Base-by-base conservation (phyloP, 176 grass and related monocot species). In the Hsuehochloa calcarea region DNA sequence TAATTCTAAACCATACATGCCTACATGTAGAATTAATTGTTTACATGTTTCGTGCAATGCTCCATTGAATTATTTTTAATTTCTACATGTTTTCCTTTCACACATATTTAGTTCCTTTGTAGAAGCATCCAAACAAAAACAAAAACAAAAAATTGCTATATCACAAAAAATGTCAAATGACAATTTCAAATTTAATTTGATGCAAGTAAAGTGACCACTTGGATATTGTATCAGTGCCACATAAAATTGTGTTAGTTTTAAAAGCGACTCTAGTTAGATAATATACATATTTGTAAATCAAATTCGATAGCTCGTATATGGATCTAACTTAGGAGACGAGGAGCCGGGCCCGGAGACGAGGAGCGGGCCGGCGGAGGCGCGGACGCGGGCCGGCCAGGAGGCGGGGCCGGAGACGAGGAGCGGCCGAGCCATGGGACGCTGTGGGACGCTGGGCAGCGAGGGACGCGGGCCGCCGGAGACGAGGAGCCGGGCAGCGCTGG, bases 231-330 rank as follows among this genome's bases (percentile, higher is more conserved):
- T 12, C 4, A 66, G 55, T 0, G 5, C 43, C 31, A 9, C 80
- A 78, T 78, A 63, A 78, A 88, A 63, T 63, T 64, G 66, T 65
- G 17, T 15, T 50, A 52, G 38, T 72, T 71, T 46, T 29, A 27
- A 65, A 51, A 3, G 5, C 0, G 9, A 19, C 14, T 84, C 56
- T 26, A 79, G 35, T 23, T 65, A 39, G 25, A 46, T 46, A 79
- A 64, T 6, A 71, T 1, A 63, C 29, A 74, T 11, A 26, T 39
- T 49, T 5, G 0, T 5, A 39, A 56, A 58, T 12, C 47, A 45
- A 77, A 44, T 52, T 49, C n/a, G 0, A 56, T 31, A 46, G 5
- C 19, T 15, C 62, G 34, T 26, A 65, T 17, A 17, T 16, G 0
- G 26, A 16, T 65, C 27, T 8, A 35, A 34, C 20, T n/a, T n/a